Base-by-base conservation (phyloP, 306 rosid species). In the Cicer bijugum region DNA sequence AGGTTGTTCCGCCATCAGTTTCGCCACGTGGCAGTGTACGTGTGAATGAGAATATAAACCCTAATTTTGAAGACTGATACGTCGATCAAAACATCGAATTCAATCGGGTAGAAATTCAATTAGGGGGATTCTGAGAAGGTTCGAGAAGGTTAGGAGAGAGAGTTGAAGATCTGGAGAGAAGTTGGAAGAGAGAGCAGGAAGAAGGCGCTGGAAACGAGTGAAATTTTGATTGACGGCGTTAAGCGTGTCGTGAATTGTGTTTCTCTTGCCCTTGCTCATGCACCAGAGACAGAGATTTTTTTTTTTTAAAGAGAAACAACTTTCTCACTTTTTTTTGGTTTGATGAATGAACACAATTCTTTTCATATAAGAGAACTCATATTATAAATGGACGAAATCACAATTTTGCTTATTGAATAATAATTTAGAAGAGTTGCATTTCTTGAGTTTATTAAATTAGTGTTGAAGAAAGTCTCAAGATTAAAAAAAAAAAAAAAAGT, bases 1-100 rank as follows among this genome's bases (percentile, higher is more conserved):
- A 60, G 94, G 96, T 71, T 84, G 94, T 37, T 92, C 86, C 62
- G 90, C 88, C 98, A 93, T 90, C 57, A 43, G 76, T 51, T 65
- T 9, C 23, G 48, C 6, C 53, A 43, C 16, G 53, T 11, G 71
- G 11, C 80, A 56, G 39, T 63, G 28, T 12, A 14, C n/a, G 11
- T 4, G 72, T 10, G 79, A 44, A 39, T 66, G 66, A 16, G 43
- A 72, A 33, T 55, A 53, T 71, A 84, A 90, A 83, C 89, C 90
- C 94, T 86, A 89, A 78, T 67, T 72, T 59, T 8, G 40, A 58
- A 62, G 79, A 76, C 77, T 56, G 78, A 61, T 85, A 82, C 86
- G 71, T 82, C 46, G 50, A 38, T 28, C 57, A 63, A 79, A 67
- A 57, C 81, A 78, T 53, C 53, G 19, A 37, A 16, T 46, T 56